Evolutionary conservation across 352 stramenopile species (phyloP).

Genomic region (Albugo candida): DNA sequence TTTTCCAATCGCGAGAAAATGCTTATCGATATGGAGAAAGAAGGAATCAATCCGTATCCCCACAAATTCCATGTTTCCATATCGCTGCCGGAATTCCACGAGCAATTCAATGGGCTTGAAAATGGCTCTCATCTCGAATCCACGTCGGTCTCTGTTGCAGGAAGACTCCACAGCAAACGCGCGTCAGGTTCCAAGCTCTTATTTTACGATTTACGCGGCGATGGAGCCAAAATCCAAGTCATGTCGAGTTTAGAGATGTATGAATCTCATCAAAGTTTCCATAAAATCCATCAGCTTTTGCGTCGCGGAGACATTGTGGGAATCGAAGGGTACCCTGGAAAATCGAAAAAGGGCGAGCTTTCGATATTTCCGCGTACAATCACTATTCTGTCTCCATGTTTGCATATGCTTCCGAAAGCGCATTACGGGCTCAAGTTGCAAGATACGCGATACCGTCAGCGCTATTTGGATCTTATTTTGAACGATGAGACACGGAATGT

Average conservation of each 20-base stretch:
- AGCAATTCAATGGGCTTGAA: slow-evolving; percentile 62
- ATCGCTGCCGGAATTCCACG: slow-evolving; percentile 88
- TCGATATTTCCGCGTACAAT: slow-evolving; percentile 87
- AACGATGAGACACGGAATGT: slow-evolving; percentile 86
- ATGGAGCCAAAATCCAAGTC: slow-evolving; percentile 92
- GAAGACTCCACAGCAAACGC: slow-evolving; percentile 90
- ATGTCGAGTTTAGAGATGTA: slow-evolving; percentile 84
- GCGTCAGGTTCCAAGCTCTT: slow-evolving; percentile 91
- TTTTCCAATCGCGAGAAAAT: slow-evolving; percentile 89
- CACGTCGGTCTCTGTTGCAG: slow-evolving; percentile 81
- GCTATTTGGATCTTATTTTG: slow-evolving; percentile 94
- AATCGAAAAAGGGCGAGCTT: slow-evolving; percentile 96
- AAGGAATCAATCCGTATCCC: slow-evolving; percentile 91
- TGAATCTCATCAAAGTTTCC: slow-evolving; percentile 28
- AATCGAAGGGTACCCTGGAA: slow-evolving; percentile 84
- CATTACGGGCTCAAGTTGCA: slow-evolving; percentile 49
- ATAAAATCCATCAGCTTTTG: slow-evolving; percentile 78
- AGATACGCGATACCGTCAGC: slow-evolving; percentile 78
- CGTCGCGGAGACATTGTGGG: slow-evolving; percentile 94
- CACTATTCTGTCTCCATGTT: slow-evolving; percentile 59
- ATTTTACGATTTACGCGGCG: slow-evolving; percentile 95
- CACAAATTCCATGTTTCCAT: slow-evolving; percentile 96
- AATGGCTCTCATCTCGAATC: slow-evolving; percentile 66
- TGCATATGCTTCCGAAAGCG: slow-evolving; percentile 71
- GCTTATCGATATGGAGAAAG: slow-evolving; percentile 78